Evolutionary conservation across 2,329 filamentous ascomycete genomes (phyloP).

Genomic region (Trichoderma koningiopsis): DNA sequence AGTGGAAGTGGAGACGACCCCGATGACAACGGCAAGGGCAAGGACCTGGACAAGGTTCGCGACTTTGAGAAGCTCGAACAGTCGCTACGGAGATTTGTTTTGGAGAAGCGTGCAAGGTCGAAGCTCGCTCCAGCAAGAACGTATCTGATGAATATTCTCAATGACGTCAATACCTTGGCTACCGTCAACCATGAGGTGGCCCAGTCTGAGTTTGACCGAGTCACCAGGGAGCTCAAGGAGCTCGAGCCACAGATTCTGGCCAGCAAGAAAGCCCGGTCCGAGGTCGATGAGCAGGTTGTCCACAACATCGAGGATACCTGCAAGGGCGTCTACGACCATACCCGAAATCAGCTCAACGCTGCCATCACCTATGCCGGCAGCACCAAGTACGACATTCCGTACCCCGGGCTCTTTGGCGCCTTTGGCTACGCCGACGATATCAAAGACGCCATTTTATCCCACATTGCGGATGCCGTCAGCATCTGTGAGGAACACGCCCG

Average conservation of each 20-base stretch:
- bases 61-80: constrained; percentile 91
- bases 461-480: constrained; percentile 77
- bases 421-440: constrained; percentile 94
- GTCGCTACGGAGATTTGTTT: constrained; percentile 85
- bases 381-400: constrained; percentile 74
- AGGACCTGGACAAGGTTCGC: constrained; percentile 81
- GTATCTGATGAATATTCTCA: constrained; percentile 89
- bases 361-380: constrained; percentile 78
- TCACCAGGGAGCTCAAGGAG: constrained; percentile 76
- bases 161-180: constrained; percentile 81
- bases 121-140: constrained; percentile 95
- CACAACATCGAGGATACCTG: constrained; percentile 81
- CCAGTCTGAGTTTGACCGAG: constrained; percentile 79
- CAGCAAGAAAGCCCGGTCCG: constrained; percentile 75
- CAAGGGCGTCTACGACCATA: constrained; percentile 82
- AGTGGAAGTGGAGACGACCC: constrained; percentile 60
- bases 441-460: constrained; percentile 86
- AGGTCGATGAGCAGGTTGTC: constrained; percentile 81
- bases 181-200: constrained; percentile 87
- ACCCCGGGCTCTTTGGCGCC: constrained; percentile 80
- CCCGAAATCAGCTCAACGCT: constrained; percentile 71
- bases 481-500: constrained; percentile 87
- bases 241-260: constrained; percentile 85
- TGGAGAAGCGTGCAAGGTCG: constrained; percentile 92
- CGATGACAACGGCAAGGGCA: constrained; percentile 75